phyloP scores from a whole-genome alignment of 805 yeast species.

The Barnettozyma pratensis region DNA sequence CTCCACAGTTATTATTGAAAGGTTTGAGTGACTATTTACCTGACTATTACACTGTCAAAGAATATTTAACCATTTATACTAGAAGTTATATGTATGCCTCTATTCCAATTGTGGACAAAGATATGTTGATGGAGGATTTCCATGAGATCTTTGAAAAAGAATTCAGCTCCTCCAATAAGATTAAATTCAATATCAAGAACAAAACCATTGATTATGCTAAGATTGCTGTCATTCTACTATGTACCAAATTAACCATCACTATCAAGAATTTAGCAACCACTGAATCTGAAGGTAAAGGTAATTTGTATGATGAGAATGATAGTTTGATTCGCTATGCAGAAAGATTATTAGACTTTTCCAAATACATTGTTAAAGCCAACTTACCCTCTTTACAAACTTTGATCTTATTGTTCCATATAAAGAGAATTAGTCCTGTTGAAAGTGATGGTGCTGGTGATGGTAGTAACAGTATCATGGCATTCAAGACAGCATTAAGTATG shows the following conservation, averaged over 20 bases:
- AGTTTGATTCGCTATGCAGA: conserved; percentile 12
- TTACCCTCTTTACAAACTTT: conserved; percentile 21
- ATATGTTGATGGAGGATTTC: conserved; percentile 14
- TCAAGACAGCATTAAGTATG: conserved; percentile 20
- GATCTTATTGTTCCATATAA: conserved; percentile 12
- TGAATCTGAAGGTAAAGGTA: neutral
- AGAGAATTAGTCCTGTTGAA: conserved; percentile 16
- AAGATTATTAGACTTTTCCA: conserved; percentile 13
- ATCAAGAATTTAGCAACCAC: conserved; percentile 5
- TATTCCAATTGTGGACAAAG: conserved; percentile 16
- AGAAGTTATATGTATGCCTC: conserved; percentile 14
- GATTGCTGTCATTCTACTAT: conserved; percentile 15
- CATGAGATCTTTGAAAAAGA: conserved; percentile 9
- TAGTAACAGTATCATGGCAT: conserved; percentile 10
- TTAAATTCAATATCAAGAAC: conserved; percentile 5
- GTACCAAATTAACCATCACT: conserved; percentile 4
- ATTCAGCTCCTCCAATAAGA: conserved; percentile 1
- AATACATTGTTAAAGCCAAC: conserved; percentile 8
- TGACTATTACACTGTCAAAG: conserved; percentile 11
- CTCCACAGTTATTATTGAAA: conserved; percentile 11
- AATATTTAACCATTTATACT: conserved; percentile 12
- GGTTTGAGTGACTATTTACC: conserved; percentile 18
- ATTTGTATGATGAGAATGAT: conserved; percentile 13
- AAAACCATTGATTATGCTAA: conserved; percentile 18
- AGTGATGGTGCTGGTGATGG: conserved; percentile 20